Base-by-base conservation (phyloP, 164 flowering plant genomes). In the Amborella trichopoda region DNA sequence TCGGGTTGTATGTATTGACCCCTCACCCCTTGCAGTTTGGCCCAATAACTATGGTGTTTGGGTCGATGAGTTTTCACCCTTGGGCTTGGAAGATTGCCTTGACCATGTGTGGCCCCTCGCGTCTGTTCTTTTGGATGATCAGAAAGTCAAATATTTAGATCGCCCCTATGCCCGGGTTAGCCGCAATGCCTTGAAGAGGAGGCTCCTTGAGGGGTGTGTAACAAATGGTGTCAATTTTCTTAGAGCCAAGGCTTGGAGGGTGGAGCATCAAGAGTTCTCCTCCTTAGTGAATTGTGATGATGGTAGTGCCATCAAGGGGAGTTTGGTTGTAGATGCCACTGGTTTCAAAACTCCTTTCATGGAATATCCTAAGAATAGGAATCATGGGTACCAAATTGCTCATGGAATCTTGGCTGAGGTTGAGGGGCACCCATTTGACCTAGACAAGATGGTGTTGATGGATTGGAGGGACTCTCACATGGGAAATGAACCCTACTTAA, bases 391-490 rank as follows among this genome's bases (percentile, higher is more conserved):
- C 55, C 95, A 85, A 40, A 69, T 81, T 45, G 95, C 88, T 45
- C 83, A 85, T 58, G 91, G 95, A 3, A 68, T 82, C 38, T 48
- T 81, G 22, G 85, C 77, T 6, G 81, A 77, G 50, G 94, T 84
- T 0, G 81, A 81, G 1, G 34, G 13, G 4, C 94, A 81, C 41
- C 94, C 90, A 1, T 81, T 72, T 55, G 94, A 84, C 58, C 47
- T 79, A 40, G 77, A 81, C 23, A 75, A 81, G 50, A 81, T 84
- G 86, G 74, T 84, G 19, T 66, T 84, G 3, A 81, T 81, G 89
- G 94, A 84, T 56, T 84, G 89, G 86, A 76, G 94, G 54, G 83
- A 81, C 39, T 52, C 78, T 26, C 86, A 84, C 56, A 23, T 83
- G 55, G 74, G 74, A 2, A 78, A 74, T 25, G 88, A 80, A 60